Conservation (phyloP, 176 grass and related monocot genomes). For the Typha latifolia region DNA sequence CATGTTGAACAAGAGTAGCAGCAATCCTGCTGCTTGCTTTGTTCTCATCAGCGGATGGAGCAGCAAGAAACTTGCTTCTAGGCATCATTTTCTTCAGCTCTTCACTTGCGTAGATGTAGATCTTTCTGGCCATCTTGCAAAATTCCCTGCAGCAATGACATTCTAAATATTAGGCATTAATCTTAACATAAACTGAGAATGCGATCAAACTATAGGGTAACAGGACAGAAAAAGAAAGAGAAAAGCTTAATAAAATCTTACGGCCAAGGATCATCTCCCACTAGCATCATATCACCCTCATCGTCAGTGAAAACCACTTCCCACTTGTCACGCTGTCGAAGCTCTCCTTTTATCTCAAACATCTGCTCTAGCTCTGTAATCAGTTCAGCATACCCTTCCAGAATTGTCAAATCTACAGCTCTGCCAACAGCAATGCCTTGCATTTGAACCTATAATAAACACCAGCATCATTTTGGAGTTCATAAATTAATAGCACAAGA, state of each 20-base stretch:
- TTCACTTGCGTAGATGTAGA: constrained; percentile 33
- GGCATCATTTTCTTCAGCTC: constrained; percentile 32
- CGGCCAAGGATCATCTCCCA: constrained; percentile 66
- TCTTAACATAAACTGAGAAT: not conserved
- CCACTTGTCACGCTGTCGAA: constrained; percentile 52
- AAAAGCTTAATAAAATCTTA: constrained; percentile 27
- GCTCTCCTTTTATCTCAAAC: constrained; percentile 69
- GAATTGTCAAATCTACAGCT: constrained; percentile 56
- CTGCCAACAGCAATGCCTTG: constrained; percentile 68
- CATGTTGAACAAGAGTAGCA: not conserved
- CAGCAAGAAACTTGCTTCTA: not conserved
- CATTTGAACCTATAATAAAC: constrained; percentile 64
- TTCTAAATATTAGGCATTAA: not conserved
- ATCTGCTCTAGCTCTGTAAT: constrained; percentile 55
- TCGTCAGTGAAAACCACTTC: constrained; percentile 64
- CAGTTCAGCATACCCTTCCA: constrained; percentile 53
- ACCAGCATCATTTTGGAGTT: not conserved
- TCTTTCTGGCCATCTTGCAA: constrained; percentile 31
- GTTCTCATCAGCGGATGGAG: not conserved
- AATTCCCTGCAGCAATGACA: constrained; percentile 27
- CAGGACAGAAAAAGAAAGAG: not conserved
- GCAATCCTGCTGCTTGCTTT: not conserved
- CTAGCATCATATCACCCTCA: constrained; percentile 46
- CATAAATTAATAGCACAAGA: not conserved
- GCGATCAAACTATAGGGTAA: not conserved